Evolutionary conservation across 257 asterid species (phyloP).

Genomic region (Rhazya stricta): DNA sequence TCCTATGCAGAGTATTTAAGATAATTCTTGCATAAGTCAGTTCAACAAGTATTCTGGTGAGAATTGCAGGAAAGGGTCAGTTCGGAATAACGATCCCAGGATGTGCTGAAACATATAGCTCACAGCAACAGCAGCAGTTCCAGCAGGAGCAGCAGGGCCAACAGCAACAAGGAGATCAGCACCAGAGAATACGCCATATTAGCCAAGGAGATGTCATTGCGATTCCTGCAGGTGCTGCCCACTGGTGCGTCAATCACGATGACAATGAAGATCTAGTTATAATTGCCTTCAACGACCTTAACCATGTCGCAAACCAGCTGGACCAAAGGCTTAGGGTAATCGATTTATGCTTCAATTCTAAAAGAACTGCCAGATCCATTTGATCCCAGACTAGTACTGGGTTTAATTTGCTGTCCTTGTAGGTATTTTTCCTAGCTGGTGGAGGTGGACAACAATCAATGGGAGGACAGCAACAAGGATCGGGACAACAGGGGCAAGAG

Average conservation of each 20-base stretch:
- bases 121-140: constrained; percentile 10
- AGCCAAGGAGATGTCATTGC: constrained; percentile 59
- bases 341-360: background rate
- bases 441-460: constrained; percentile 2
- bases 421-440: constrained; percentile 67
- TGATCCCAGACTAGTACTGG: background rate
- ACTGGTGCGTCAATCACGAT: constrained; percentile 61
- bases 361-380: too few relatives aligned
- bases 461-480: constrained; percentile 1
- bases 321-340: constrained; percentile 61
- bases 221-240: constrained; percentile 57
- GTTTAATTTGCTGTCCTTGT: background rate
- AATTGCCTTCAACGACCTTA: constrained; percentile 58
- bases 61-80: constrained; percentile 48
- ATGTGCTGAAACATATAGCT: constrained; percentile 57
- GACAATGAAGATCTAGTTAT: constrained; percentile 51
- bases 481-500: constrained; percentile 9
- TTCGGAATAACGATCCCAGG: constrained; percentile 55
- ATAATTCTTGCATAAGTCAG: background rate
- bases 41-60: background rate
- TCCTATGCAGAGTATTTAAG: too few relatives aligned
- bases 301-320: constrained; percentile 63
- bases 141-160: background rate
- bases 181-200: constrained; percentile 58
- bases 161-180: constrained; percentile 32